Evolutionary conservation across 805 yeast species (phyloP), one percentile per base, ranked within the genome.

Genomic region (Yarrowia sp.): DNA sequence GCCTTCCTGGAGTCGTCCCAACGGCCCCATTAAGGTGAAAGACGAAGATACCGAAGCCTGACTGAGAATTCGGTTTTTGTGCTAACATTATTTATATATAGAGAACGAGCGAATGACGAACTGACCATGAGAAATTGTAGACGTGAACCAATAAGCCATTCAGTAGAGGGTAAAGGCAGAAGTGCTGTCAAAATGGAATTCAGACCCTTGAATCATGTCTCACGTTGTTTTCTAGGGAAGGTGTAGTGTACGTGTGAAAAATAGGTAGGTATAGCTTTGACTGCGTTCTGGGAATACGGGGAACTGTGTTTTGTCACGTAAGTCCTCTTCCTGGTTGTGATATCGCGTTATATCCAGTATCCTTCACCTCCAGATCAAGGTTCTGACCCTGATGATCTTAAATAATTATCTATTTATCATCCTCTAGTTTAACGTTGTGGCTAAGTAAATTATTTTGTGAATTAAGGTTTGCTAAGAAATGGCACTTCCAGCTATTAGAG

Each of bases 1-100:
- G 66, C 70, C 10, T 64, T 50, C 10, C 61, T 70, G 33, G 72
- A 70, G 39, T 58, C 64, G 8, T 10, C 50, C 18, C 50, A 36
- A 32, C 42, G 51, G 7, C 50, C 61, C n/a, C 47, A 42, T 14
- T 62, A 51, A 18, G 41, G n/a, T n/a, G n/a, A n/a, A n/a, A n/a
- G 5, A 22, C 28, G 28, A 5, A 22, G 28, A 10, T 32, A n/a
- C 43, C 48, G 42, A 28, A 44, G 50, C 51, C 50, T 1, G 50
- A 28, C 50, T 45, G 36, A 43, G 31, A 10, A 15, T 18, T n/a
- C 32, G 32, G 32, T 11, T 18, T 15, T 33, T 51, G 43, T 22
- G 58, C 58, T 51, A 51, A 51, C 55, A 48, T 51, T 51, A 51
- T 51, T 51, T 51, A 51, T 51, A 48, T 51, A 51, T 51, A 51